phyloP scores from a whole-genome alignment of 257 asterid genomes.

The Paulownia fortunei region DNA sequence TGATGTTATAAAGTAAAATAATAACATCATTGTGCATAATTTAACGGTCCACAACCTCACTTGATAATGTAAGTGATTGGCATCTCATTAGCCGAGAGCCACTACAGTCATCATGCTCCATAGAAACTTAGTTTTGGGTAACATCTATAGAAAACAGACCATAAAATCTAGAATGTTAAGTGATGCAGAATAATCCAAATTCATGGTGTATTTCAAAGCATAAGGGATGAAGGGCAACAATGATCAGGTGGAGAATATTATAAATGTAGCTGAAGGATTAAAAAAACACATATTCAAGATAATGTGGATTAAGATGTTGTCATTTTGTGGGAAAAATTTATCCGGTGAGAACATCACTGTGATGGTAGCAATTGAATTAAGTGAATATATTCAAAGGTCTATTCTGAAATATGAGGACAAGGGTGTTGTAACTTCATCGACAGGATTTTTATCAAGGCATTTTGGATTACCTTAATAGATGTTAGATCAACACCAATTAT shows the following conservation, averaged over 20 bases:
- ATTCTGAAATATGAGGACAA: too few relatives aligned
- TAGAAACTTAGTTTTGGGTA: neutral
- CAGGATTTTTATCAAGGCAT: too few relatives aligned
- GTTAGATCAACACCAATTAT: too few relatives aligned
- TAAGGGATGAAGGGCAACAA: neutral
- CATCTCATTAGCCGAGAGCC: too few relatives aligned
- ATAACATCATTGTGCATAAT: too few relatives aligned
- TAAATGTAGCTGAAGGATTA: neutral
- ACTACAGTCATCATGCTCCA: too few relatives aligned
- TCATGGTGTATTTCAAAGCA: neutral
- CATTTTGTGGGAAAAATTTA: neutral
- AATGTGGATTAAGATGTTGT: neutral
- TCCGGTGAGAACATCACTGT: neutral
- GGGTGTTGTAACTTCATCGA: too few relatives aligned
- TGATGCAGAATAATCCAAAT: neutral
- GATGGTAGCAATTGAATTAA: neutral
- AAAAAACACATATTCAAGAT: neutral
- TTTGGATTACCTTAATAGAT: neutral
- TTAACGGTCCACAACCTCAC: too few relatives aligned
- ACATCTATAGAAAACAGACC: neutral
- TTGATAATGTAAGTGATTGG: too few relatives aligned
- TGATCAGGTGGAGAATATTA: neutral
- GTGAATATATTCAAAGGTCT: neutral
- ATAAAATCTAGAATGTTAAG: too few relatives aligned
- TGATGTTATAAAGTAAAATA: too few relatives aligned